Percentiles rank a stretch among this genome's conserved stretches.
phyloP scores from a whole-genome alignment of 257 asterid species.

The Fraxinus quadrangulata region DNA sequence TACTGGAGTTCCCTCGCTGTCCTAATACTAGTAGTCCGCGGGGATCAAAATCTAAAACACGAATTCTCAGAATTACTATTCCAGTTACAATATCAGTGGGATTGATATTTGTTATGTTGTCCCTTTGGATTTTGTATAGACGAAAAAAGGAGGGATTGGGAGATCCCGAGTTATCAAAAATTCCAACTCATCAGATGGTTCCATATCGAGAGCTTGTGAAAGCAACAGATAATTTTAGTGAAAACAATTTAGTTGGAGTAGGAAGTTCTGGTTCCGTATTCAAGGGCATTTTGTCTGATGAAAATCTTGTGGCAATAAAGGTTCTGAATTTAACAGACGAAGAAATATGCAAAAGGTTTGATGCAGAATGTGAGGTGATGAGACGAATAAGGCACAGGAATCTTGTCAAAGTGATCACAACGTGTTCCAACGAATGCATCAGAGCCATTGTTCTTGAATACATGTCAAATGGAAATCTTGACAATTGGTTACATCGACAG shows the following conservation, averaged over 20 bases:
- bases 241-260: conserved; percentile 31
- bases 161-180: conserved; percentile 24
- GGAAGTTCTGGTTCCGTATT: conserved; percentile 46
- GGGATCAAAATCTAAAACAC: conserved; percentile 18
- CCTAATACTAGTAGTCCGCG: neutral
- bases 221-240: conserved; percentile 39
- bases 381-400: conserved; percentile 38
- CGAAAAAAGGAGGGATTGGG: conserved; percentile 12
- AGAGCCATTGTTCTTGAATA: conserved; percentile 39
- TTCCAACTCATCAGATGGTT: conserved; percentile 22
- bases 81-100: conserved; percentile 24
- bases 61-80: conserved; percentile 12
- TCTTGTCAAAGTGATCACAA: conserved; percentile 40
- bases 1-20: conserved; percentile 23
- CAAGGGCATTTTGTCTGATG: conserved; percentile 31
- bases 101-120: conserved; percentile 12
- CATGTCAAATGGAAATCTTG: conserved; percentile 48
- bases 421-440: conserved; percentile 28
- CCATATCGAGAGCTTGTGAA: conserved; percentile 31
- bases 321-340: conserved; percentile 31
- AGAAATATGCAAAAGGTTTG: conserved; percentile 31
- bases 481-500: conserved; percentile 29
- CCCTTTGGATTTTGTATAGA: conserved; percentile 24
- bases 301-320: conserved; percentile 35
- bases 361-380: conserved; percentile 37